These are phyloP conservation scores for Vitis amurensis DNA, from an alignment of 164 flowering plant genomes.

Conservation along the genomic window DNA sequence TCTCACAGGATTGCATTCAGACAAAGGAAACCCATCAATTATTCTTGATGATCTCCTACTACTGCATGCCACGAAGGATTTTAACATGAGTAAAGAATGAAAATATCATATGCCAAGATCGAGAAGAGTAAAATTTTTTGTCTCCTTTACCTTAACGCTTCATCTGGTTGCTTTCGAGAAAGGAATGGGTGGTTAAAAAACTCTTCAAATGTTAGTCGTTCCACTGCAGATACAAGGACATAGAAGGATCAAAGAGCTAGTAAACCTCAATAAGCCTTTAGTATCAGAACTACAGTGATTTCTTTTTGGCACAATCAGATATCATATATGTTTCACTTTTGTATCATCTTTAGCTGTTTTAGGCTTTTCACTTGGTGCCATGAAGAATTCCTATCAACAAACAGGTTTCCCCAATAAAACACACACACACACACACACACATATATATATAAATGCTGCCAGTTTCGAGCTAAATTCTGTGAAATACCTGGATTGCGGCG, in stretches of 20 bases:
- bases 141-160: conserved; percentile 44
- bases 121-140: not conserved
- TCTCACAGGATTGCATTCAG: conserved; percentile 37
- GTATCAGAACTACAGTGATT: too few relatives aligned
- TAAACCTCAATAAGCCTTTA: not conserved
- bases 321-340: not conserved
- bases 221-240: conserved; percentile 58
- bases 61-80: conserved; percentile 33
- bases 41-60: conserved; percentile 28
- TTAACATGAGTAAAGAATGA: not conserved
- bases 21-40: conserved; percentile 37
- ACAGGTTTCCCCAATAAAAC: too few relatives aligned
- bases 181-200: conserved; percentile 90
- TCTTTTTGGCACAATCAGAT: not conserved
- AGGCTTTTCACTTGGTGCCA: conserved; percentile 1
- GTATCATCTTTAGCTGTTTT: not conserved
- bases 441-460: too few relatives aligned
- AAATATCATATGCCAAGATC: not conserved
- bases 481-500: conserved; percentile 87
- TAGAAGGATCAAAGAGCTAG: not conserved
- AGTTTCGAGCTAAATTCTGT: not conserved
- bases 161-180: conserved; percentile 35
- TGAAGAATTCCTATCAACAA: too few relatives aligned
- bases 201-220: conserved; percentile 93
- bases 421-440: not conserved